Conservation (phyloP, 1,284 basidiomycete species). For the Leccinum cinnamomeum region DNA sequence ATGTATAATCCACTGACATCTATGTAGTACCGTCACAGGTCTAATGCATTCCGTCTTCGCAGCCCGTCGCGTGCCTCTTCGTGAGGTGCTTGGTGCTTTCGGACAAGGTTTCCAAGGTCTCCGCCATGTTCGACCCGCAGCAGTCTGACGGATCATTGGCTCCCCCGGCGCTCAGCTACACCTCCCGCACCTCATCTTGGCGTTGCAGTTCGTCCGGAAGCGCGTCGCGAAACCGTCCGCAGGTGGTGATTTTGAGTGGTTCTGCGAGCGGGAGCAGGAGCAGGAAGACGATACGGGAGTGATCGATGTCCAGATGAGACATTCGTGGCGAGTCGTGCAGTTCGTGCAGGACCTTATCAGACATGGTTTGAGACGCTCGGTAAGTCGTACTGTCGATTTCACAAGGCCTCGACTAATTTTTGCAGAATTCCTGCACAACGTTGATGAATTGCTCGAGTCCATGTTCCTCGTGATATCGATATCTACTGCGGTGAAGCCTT, state of each 20-base stretch:
- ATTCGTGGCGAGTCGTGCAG: conserved; percentile 78
- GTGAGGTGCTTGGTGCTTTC: too few relatives aligned
- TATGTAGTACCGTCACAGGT: too few relatives aligned
- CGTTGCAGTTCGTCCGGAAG: conserved; percentile 57
- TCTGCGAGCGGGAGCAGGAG: conserved; percentile 43
- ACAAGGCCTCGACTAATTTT: background rate
- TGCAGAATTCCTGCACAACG: conserved; percentile 60
- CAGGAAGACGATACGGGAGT: conserved; percentile 57
- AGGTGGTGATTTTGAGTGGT: conserved; percentile 43
- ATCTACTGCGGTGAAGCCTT: too few relatives aligned
- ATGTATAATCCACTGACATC: too few relatives aligned
- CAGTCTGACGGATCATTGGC: too few relatives aligned
- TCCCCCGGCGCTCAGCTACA: conserved; percentile 16
- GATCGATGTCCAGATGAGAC: conserved; percentile 69
- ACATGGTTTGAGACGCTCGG: conserved; percentile 58
- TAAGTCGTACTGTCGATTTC: too few relatives aligned
- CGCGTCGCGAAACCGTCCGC: conserved; percentile 48
- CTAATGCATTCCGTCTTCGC: too few relatives aligned
- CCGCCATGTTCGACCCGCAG: too few relatives aligned
- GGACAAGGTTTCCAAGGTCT: too few relatives aligned
- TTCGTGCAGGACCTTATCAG: conserved; percentile 49
- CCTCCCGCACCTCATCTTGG: conserved; percentile 53
- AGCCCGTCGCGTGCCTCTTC: too few relatives aligned
- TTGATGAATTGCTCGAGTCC: conserved; percentile 85
- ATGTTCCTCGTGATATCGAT: conserved; percentile 75